These are phyloP conservation scores for Coemansia sp. DNA, from an alignment of 192 early-diverging fungal genomes.

Conservation along the genomic window DNA sequence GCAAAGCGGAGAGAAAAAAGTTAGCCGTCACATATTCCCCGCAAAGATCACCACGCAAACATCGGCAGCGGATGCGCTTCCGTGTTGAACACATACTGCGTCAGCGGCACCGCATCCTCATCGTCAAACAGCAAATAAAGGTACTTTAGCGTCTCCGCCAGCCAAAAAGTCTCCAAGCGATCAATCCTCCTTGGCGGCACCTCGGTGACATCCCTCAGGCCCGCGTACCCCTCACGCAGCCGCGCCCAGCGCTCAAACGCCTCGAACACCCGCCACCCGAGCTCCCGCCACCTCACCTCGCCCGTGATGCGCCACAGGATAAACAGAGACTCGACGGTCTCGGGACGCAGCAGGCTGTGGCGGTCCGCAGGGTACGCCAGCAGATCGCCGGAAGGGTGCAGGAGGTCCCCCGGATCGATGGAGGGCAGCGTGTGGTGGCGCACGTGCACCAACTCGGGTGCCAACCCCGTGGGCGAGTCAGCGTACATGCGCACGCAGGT, in stretches of 20 bases:
- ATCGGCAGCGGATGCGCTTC: slow-evolving; percentile 82
- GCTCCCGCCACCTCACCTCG: slow-evolving; percentile 68
- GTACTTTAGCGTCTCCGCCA: slow-evolving; percentile 95
- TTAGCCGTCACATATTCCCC: too few relatives aligned
- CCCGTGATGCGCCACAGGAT: slow-evolving; percentile 81
- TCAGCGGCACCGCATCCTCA: slow-evolving; percentile 61
- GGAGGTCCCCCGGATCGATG: slow-evolving; percentile 8
- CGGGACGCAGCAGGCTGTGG: slow-evolving; percentile 72
- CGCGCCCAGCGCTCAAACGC: slow-evolving; percentile 72
- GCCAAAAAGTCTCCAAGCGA: slow-evolving; percentile 70
- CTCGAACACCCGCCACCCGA: slow-evolving; percentile 79
- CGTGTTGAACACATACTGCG: slow-evolving; percentile 88
- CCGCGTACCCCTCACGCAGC: slow-evolving; percentile 61
- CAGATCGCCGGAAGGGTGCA: slow-evolving; percentile 28
- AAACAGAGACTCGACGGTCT: slow-evolving; percentile 88
- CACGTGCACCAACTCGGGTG: slow-evolving; percentile 53
- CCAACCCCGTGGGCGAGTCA: slow-evolving; percentile 73
- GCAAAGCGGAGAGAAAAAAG: too few relatives aligned
- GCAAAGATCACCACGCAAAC: slow-evolving; percentile 9
- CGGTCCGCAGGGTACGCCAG: slow-evolving; percentile 18
- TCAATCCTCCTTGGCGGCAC: slow-evolving; percentile 27
- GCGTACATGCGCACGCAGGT: slow-evolving; percentile 82
- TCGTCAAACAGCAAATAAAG: slow-evolving; percentile 80
- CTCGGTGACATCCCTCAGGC: slow-evolving; percentile 32
- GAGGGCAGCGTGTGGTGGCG: not conserved